phyloP scores from a whole-genome alignment of 495 filamentous ascomycete genomes.

The Penicillium lividum region DNA sequence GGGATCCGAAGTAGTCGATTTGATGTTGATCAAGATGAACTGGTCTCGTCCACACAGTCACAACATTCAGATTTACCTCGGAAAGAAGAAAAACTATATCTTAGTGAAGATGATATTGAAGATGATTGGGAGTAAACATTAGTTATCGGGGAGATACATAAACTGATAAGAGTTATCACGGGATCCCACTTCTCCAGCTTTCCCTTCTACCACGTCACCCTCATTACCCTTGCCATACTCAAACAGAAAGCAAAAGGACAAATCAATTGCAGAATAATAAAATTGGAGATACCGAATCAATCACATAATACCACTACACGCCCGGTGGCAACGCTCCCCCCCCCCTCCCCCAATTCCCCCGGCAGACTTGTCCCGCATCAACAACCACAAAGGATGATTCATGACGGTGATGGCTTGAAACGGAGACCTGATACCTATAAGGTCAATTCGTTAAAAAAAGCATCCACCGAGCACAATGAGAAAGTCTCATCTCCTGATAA shows the following conservation, averaged over 20 bases:
- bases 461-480: not conserved
- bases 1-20: constrained; percentile 52
- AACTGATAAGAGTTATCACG: not conserved
- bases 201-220: constrained; percentile 1
- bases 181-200: constrained; percentile 5
- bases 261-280: not conserved
- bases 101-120: constrained; percentile 97
- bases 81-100: constrained; percentile 62
- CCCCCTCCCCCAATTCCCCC: not conserved
- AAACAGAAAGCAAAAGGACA: not conserved
- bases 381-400: constrained; percentile 22
- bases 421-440: constrained; percentile 14
- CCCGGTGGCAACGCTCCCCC: too few species aligned
- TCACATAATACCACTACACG: too few species aligned
- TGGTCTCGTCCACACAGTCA: not conserved
- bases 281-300: not conserved
- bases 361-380: not conserved
- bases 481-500: not conserved
- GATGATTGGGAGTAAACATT: constrained; percentile 52
- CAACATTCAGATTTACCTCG: constrained; percentile 22
- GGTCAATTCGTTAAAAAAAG: not conserved
- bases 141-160: not conserved
- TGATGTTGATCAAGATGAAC: constrained; percentile 44
- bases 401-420: constrained; percentile 22
- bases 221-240: not conserved